Conservation (phyloP, 441 rosid genomes). For the Macaranga tanarius region DNA sequence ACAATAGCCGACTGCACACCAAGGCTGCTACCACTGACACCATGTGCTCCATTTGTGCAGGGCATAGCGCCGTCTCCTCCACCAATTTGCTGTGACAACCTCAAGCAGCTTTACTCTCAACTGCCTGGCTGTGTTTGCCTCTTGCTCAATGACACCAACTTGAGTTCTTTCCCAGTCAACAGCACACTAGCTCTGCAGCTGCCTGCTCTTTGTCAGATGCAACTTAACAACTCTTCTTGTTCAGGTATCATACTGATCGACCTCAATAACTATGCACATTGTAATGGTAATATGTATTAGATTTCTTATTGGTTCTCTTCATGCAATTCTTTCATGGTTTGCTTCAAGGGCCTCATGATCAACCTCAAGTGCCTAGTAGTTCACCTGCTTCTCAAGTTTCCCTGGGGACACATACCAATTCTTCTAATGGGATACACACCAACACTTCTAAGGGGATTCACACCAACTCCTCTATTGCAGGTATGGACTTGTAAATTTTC, state of each 20-base stretch:
- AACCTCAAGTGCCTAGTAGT: constrained; percentile 28
- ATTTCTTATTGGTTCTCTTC: not conserved
- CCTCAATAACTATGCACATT: not conserved
- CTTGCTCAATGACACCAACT: constrained; percentile 52
- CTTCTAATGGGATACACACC: constrained; percentile 38
- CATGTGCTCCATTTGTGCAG: constrained; percentile 81
- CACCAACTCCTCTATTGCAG: constrained; percentile 42
- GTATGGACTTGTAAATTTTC: constrained; percentile 31
- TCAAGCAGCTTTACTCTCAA: constrained; percentile 51
- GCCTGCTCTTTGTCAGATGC: constrained; percentile 56
- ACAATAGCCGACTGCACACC: constrained; percentile 47
- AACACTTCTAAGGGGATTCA: constrained; percentile 40
- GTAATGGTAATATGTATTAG: not conserved
- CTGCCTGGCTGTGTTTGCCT: constrained; percentile 70
- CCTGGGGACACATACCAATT: constrained; percentile 38
- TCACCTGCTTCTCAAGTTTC: constrained; percentile 50
- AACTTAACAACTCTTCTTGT: constrained; percentile 46
- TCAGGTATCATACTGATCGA: constrained; percentile 35
- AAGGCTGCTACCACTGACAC: constrained; percentile 50
- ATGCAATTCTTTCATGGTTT: constrained; percentile 2
- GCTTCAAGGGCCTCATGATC: constrained; percentile 36
- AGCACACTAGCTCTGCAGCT: constrained; percentile 61
- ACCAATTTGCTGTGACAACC: constrained; percentile 63
- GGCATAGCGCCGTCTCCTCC: constrained; percentile 52
- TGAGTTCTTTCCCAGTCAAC: constrained; percentile 62